These are phyloP conservation scores for Crucibulum cyathiforme DNA, from an alignment of 1,284 basidiomycete genomes.

Conservation along the genomic window DNA sequence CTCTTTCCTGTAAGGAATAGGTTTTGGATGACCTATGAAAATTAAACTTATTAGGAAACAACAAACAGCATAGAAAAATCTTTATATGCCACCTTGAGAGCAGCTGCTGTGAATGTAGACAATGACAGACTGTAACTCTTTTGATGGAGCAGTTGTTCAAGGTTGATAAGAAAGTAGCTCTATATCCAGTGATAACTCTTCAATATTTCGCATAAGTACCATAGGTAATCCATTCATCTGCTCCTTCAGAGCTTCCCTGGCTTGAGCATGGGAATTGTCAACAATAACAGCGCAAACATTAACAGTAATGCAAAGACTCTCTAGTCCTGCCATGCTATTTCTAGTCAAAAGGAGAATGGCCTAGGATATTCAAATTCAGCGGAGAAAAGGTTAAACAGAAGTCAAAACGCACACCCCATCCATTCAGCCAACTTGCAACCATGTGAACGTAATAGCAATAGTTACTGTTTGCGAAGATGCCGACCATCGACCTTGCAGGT, in stretches of 20 bases:
- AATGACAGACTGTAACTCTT: conserved; percentile 2
- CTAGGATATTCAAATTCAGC: background rate
- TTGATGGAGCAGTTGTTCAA: background rate
- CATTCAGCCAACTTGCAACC: conserved; percentile 9
- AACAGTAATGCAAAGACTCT: conserved; percentile 6
- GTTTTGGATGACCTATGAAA: conserved; percentile 8
- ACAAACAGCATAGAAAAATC: too few species aligned
- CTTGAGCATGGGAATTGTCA: background rate
- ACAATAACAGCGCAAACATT: conserved; percentile 3
- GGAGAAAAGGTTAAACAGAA: background rate
- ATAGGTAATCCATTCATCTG: conserved; percentile 1
- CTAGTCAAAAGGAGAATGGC: conserved; percentile 6
- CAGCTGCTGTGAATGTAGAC: conserved; percentile 12
- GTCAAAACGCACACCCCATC: conserved; percentile 6
- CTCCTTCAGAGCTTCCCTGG: conserved; percentile 1
- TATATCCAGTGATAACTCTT: background rate
- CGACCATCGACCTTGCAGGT: conserved; percentile 2
- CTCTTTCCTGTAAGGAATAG: conserved; percentile 5
- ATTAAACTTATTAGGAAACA: background rate
- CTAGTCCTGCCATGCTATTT: conserved; percentile 7
- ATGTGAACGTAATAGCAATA: conserved; percentile 9
- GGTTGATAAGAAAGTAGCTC: conserved; percentile 1
- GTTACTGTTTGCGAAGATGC: conserved; percentile 8
- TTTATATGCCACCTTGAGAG: conserved; percentile 1
- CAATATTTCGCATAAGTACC: background rate